A percentile compares a stretch with the other conserved stretches of the same genome.
Evolutionary conservation across 106 monocot species (phyloP).

Genomic region (Phalaenopsis equestris): DNA sequence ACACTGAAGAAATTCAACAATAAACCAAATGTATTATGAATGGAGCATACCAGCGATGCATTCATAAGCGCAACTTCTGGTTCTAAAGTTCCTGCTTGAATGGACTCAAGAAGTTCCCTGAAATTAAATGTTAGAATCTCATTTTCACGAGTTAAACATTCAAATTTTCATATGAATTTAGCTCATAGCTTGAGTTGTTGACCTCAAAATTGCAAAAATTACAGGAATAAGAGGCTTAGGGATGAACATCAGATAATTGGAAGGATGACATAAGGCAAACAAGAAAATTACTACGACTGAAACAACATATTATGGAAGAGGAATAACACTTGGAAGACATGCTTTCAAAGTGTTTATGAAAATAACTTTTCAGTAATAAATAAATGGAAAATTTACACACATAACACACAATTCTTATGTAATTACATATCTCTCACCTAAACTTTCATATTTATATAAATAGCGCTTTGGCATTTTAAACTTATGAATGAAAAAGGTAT

Average conservation of each 20-base stretch:
- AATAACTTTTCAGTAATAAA: not conserved
- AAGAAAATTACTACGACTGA: not conserved
- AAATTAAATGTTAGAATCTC: slow-evolving; percentile 9
- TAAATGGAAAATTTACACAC: not conserved
- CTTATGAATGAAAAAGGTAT: too few relatives aligned
- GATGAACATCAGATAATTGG: not conserved
- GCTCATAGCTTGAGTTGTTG: not conserved
- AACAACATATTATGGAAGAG: not conserved
- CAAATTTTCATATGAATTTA: not conserved
- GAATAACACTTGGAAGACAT: too few relatives aligned
- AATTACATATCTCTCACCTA: too few relatives aligned
- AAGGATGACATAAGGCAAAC: not conserved
- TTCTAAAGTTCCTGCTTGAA: slow-evolving; percentile 65
- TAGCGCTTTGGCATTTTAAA: too few relatives aligned
- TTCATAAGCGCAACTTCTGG: slow-evolving; percentile 85
- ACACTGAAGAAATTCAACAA: not conserved
- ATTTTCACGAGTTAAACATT: not conserved
- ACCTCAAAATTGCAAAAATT: not conserved
- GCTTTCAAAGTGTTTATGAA: not conserved
- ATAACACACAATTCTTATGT: too few relatives aligned
- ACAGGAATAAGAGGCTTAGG: not conserved
- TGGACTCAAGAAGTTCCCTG: slow-evolving; percentile 72
- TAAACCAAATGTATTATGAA: not conserved
- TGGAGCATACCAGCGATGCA: slow-evolving; percentile 64
- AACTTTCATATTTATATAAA: too few relatives aligned